A percentile compares a stretch with the other conserved stretches of the same genome.
Evolutionary conservation across 208 protist genomes (phyloP).

Genomic region (Strigomonas culicis): DNA sequence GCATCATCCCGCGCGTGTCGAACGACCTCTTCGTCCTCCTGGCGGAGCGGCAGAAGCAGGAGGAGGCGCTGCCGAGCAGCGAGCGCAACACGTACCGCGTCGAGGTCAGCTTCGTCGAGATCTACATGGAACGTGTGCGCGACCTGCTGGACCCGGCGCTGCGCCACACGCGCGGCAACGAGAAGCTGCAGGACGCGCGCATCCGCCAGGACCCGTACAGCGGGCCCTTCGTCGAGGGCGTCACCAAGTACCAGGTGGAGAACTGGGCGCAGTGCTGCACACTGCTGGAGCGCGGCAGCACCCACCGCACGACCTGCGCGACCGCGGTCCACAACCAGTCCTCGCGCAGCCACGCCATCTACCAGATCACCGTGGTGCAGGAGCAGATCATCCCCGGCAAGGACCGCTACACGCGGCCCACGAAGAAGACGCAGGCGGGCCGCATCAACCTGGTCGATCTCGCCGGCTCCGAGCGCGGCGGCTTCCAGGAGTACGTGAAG

Average conservation of each 20-base stretch:
- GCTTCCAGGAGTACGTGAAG: constrained; percentile 90
- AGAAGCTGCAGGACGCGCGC: constrained; percentile 83
- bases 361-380: constrained; percentile 82
- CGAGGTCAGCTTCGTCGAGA: constrained; percentile 96
- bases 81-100: constrained; percentile 64
- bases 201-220: constrained; percentile 85
- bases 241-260: constrained; percentile 88
- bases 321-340: constrained; percentile 91
- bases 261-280: constrained; percentile 84
- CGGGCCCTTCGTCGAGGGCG: constrained; percentile 85
- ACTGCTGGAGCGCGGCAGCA: constrained; percentile 86
- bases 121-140: constrained; percentile 97
- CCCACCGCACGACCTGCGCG: constrained; percentile 90
- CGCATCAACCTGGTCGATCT: constrained; percentile 91
- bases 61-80: constrained; percentile 21
- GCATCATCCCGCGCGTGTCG: constrained; percentile 90
- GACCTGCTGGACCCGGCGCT: constrained; percentile 93
- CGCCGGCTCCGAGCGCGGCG: constrained; percentile 86
- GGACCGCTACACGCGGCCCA: constrained; percentile 60
- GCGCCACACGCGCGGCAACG: constrained; percentile 66
- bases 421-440: constrained; percentile 60
- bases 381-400: constrained; percentile 62
- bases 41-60: constrained; percentile 32
- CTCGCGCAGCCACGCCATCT: constrained; percentile 89
- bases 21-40: constrained; percentile 88